Evolutionary conservation across 345 rosid species (phyloP).

Genomic region (Citrus cavaleriei): DNA sequence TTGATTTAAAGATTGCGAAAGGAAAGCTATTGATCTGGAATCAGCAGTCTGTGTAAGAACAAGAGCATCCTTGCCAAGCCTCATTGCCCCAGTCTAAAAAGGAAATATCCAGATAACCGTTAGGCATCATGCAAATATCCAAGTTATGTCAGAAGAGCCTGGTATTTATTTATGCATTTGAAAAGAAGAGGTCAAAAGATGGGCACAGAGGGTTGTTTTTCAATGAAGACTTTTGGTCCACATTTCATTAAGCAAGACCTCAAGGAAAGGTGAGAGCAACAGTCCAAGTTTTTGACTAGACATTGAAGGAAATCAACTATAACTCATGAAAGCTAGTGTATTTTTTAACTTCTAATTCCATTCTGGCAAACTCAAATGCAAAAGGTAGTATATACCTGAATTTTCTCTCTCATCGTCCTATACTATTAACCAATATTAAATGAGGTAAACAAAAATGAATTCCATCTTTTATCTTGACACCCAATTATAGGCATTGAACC

Average conservation of each 20-base stretch:
- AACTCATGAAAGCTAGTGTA: neutral
- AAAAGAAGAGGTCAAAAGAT: neutral
- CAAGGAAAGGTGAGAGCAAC: neutral
- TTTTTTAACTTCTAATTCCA: neutral
- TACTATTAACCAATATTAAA: neutral
- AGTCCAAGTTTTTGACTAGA: neutral
- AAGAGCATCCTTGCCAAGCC: slow-evolving; percentile 34
- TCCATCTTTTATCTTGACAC: neutral
- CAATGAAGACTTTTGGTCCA: neutral
- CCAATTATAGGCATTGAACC: neutral
- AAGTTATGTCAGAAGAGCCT: neutral
- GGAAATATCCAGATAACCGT: slow-evolving; percentile 2
- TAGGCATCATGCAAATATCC: neutral
- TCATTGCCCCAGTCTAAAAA: slow-evolving; percentile 38
- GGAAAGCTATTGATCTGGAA: slow-evolving; percentile 39
- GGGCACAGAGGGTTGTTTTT: neutral
- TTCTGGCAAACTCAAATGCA: neutral
- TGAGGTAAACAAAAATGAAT: neutral
- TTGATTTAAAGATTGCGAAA: slow-evolving; percentile 36
- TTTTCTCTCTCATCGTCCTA: neutral
- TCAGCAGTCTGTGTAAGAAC: slow-evolving; percentile 35
- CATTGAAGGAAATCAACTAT: neutral
- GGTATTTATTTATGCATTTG: neutral
- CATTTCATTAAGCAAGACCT: neutral
- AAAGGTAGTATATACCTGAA: neutral